Base-by-base conservation (phyloP, 2,329 filamentous ascomycete species). In the Fusarium phyllophilum region DNA sequence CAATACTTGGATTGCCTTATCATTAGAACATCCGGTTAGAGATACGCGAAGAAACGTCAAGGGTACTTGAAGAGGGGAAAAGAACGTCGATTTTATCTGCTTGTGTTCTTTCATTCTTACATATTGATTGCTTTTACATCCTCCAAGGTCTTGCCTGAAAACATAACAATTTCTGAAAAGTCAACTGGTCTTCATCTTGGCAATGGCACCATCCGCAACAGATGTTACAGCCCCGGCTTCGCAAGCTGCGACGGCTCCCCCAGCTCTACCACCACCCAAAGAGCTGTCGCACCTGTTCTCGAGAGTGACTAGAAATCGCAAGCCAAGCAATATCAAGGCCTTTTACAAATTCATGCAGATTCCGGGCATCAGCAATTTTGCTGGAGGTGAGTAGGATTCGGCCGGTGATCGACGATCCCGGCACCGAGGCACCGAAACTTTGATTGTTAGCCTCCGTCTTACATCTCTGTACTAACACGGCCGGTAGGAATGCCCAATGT, bases 311-410 rank as follows among this genome's bases (percentile, higher is more conserved):
- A 91, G 88, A 78, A 87, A 89, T 52, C 88, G 94, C 14, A 76
- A 85, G 12, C 85, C 89, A 12, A 96, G 91, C 79, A 85, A 85
- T 48, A 88, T 97, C 81, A 97, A 97, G 85, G 79, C 87, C 42
- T 94, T 95, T 82, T 97, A 97, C 86, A 94, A 94, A 82, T 97
- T 94, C 83, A 96, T 96, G 77, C 72, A 80, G 74, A 89, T 91
- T 58, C 89, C 89, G 0, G 88, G 88, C n/a, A 88, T 91, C 68
- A 86, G 84, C 38, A 91, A 92, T 74, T 78, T 92, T 51, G 89
- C 89, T 65, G 90, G 90, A 74, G 90, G 89, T 91, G 80, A 72
- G 86, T 68, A 49, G 44, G 14, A 29, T 58, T 15, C 44, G 36
- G 44, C 57, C 18, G 48, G n/a, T 36, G 62, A 26, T 45, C n/a